phyloP scores from a whole-genome alignment of 1,284 basidiomycete species.

The Cutaneotrichosporon sp. region DNA sequence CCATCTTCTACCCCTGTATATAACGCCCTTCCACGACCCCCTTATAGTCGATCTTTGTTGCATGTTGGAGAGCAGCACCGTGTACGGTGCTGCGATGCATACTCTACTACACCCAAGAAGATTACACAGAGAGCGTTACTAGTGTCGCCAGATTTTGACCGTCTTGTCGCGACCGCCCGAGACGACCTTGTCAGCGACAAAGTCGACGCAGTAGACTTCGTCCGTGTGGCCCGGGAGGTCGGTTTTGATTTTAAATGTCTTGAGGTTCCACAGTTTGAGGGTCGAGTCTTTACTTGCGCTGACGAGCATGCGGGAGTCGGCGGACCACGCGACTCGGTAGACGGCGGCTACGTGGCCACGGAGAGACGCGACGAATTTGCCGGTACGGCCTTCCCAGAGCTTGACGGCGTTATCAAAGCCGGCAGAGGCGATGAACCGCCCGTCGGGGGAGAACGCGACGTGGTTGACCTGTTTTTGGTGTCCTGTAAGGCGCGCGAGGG shows the following conservation, averaged over 20 bases:
- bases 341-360: slow-evolving; percentile 92
- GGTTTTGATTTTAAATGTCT: slow-evolving; percentile 85
- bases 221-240: slow-evolving; percentile 95
- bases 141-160: slow-evolving; percentile 51
- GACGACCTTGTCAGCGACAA: slow-evolving; percentile 95
- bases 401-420: slow-evolving; percentile 89
- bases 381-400: slow-evolving; percentile 88
- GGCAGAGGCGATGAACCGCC: slow-evolving; percentile 81
- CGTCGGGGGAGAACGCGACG: slow-evolving; percentile 92
- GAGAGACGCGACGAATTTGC: slow-evolving; percentile 83
- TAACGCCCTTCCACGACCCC: too few species aligned
- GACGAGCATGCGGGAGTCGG: slow-evolving; percentile 84
- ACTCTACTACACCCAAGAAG: too few species aligned
- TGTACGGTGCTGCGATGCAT: too few species aligned
- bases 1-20: too few species aligned
- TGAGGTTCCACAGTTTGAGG: slow-evolving; percentile 94
- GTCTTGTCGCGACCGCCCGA: slow-evolving; percentile 72
- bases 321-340: slow-evolving; percentile 90
- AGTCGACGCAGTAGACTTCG: slow-evolving; percentile 98
- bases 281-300: slow-evolving; percentile 95
- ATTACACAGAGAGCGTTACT: background rate
- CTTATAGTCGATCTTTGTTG: too few species aligned
- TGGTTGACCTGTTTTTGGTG: slow-evolving; percentile 95
- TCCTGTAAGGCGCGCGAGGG: slow-evolving; percentile 79
- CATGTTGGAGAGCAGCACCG: too few species aligned